Percentiles rank a stretch among this genome's conserved stretches.
Evolutionary conservation across 1,284 basidiomycete species (phyloP).

Genomic region (Pseudozyma sp.): DNA sequence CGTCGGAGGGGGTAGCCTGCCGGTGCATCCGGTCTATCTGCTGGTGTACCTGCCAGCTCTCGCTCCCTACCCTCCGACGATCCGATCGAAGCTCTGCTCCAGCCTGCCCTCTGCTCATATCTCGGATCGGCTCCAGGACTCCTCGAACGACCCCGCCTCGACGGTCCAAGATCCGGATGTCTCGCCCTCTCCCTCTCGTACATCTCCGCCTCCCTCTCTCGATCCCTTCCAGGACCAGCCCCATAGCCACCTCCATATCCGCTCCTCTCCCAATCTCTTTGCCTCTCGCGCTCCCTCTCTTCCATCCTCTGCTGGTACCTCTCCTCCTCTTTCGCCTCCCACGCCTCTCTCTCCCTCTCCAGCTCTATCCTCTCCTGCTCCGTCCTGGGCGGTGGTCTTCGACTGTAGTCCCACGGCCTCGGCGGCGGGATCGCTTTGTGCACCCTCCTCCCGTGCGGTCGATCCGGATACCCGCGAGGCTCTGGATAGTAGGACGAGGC

Average conservation of each 20-base stretch:
- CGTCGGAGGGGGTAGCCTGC: not conserved
- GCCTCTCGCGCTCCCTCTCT: conserved; percentile 28
- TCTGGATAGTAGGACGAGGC: conserved; percentile 29
- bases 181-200: conserved; percentile 18
- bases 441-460: conserved; percentile 17
- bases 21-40: conserved; percentile 3
- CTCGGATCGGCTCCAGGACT: conserved; percentile 23
- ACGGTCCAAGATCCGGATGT: conserved; percentile 9
- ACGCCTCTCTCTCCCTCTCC: conserved; percentile 34
- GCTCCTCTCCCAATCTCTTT: conserved; percentile 14
- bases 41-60: conserved; percentile 3
- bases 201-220: conserved; percentile 13
- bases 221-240: not conserved
- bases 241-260: conserved; percentile 9
- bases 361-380: conserved; percentile 35
- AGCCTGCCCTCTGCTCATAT: conserved; percentile 18
- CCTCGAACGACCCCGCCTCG: conserved; percentile 20
- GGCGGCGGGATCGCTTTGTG: conserved; percentile 41
- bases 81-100: conserved; percentile 18
- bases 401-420: conserved; percentile 42
- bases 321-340: conserved; percentile 42
- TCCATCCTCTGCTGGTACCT: conserved; percentile 37
- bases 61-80: conserved; percentile 29
- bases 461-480: conserved; percentile 10
- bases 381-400: conserved; percentile 30